phyloP scores from a whole-genome alignment of 495 filamentous ascomycete species.

The Penicillium dipodomyicola region DNA sequence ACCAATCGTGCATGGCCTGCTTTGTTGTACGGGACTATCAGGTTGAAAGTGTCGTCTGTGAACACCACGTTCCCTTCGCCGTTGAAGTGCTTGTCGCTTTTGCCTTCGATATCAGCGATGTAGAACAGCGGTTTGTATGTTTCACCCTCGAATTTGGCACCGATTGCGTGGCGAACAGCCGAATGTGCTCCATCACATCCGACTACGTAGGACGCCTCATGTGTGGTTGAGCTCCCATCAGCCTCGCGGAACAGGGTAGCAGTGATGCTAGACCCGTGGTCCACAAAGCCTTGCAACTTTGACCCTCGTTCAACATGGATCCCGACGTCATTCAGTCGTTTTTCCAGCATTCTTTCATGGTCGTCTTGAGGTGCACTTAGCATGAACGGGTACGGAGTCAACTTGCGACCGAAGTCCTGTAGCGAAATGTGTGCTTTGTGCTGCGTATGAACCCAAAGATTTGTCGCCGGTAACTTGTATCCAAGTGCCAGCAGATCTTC shows the following conservation, averaged over 20 bases:
- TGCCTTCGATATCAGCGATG: conserved; percentile 35
- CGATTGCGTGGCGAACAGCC: conserved; percentile 27
- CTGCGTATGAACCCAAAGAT: conserved; percentile 33
- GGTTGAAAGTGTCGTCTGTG: conserved; percentile 27
- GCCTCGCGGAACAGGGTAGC: conserved; percentile 24
- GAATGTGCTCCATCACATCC: conserved; percentile 42
- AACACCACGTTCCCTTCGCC: conserved; percentile 36
- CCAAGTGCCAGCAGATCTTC: conserved; percentile 33
- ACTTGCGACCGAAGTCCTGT: conserved; percentile 23
- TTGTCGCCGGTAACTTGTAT: conserved; percentile 35
- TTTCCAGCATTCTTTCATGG: conserved; percentile 39
- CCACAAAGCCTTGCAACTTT: conserved; percentile 27
- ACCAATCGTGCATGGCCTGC: conserved; percentile 24
- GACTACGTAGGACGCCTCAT: conserved; percentile 32
- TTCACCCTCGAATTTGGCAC: conserved; percentile 32
- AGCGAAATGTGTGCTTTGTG: conserved; percentile 27
- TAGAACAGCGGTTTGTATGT: conserved; percentile 36
- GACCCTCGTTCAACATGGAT: conserved; percentile 32
- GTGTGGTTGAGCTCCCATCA: conserved; percentile 19
- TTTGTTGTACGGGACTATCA: conserved; percentile 29
- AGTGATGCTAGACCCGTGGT: conserved; percentile 25
- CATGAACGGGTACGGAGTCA: conserved; percentile 40
- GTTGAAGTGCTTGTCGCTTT: conserved; percentile 29
- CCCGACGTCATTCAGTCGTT: conserved; percentile 30
- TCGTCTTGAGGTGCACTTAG: conserved; percentile 32